These are phyloP conservation scores for Lentinula edodes DNA, from an alignment of 768 basidiomycete species.

Conservation along the genomic window DNA sequence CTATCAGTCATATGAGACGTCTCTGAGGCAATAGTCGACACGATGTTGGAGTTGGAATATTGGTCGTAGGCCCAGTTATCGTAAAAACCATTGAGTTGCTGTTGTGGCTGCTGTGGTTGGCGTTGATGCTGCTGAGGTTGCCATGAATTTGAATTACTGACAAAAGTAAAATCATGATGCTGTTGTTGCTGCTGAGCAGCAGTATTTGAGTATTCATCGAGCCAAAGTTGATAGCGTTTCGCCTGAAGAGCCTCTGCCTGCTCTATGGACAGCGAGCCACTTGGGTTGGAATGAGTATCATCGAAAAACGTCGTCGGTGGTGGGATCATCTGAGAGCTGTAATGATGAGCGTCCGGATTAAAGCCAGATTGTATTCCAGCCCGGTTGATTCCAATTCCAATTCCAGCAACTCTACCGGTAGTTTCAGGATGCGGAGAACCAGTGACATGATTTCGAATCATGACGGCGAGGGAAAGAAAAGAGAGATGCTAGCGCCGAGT, in stretches of 20 bases:
- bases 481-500: not conserved
- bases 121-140: not conserved
- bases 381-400: not conserved
- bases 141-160: not conserved
- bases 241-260: conserved; percentile 1
- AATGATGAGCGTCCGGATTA: conserved; percentile 1
- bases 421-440: conserved; percentile 4
- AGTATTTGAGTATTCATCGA: not conserved
- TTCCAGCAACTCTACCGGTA: not conserved
- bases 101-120: not conserved
- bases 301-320: not conserved
- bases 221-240: not conserved
- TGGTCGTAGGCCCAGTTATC: not conserved
- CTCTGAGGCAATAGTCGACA: not conserved
- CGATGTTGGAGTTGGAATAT: not conserved
- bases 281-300: not conserved
- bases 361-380: not conserved
- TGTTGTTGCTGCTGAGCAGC: not conserved
- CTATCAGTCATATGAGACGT: not conserved
- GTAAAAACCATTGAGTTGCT: not conserved
- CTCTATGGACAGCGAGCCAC: not conserved
- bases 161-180: not conserved
- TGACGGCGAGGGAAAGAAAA: not conserved
- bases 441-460: not conserved
- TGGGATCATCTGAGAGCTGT: not conserved